Evolutionary conservation across 805 yeast species (phyloP), one percentile per base, ranked within the genome.

Genomic region (Candida nitratophila): DNA sequence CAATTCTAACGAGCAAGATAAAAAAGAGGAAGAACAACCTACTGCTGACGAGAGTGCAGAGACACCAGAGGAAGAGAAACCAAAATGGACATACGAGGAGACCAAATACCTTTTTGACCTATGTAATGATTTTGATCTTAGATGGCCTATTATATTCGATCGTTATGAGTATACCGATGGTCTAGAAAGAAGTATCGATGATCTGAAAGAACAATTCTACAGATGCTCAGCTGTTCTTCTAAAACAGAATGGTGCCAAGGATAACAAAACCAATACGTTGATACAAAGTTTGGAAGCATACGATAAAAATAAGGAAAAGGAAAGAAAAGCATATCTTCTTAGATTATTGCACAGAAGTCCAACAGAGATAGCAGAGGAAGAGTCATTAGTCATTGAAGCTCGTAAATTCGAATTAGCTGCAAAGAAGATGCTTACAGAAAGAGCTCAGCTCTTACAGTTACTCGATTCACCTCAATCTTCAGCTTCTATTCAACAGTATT

Each of bases 311-410:
- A 80, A 77, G 50, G 99, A 93, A 60, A 47, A 74, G 19, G 87
- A 82, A 52, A 76, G 99, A 48, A 93, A 93, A 54, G 76, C 76
- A 42, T 91, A 91, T 57, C 65, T 93, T 39, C 82, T 81, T 53
- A 77, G 86, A 48, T 67, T 93, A 33, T 70, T 91, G 37, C 79
- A 80, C 32, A 70, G 99, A 52, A 80, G 91, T 2, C 97, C 99
- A 1, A 95, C 97, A 0, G 99, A 93, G 60, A 86, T 93, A 38
- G 98, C 98, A 0, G 99, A 93, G 66, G 99, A 93, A 59, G 98
- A 93, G 61, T 88, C 96, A 0, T 69, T 93, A 41, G 86, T 93
- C 11, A 81, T 91, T 27, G 99, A 93, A 60, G 95, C 97, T 2
- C 77, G 95, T 40, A 81, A 91, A 50, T 86, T 93, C 49, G 98